phyloP scores from a whole-genome alignment of 2,329 filamentous ascomycete species.

The Aspergillus sp. region DNA sequence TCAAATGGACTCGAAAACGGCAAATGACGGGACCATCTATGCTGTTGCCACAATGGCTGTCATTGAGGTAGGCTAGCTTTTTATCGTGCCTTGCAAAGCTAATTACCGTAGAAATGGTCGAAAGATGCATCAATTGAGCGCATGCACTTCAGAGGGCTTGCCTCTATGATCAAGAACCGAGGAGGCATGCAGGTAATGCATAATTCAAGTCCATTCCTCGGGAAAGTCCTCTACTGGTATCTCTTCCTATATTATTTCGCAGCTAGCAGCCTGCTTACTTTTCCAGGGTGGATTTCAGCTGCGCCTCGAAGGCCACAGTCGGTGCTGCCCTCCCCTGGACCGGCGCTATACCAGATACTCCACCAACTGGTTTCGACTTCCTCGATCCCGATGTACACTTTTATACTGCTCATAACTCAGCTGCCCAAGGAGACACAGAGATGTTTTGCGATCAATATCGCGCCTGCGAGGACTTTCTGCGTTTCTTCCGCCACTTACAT shows the following conservation, averaged over 20 bases:
- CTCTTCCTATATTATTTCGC: background rate
- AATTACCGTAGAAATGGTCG: conserved; percentile 33
- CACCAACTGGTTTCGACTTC: conserved; percentile 25
- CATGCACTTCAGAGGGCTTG: conserved; percentile 30
- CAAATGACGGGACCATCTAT: conserved; percentile 32
- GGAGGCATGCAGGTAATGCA: conserved; percentile 33
- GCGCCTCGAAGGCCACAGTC: conserved; percentile 31
- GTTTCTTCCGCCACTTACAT: conserved; percentile 30
- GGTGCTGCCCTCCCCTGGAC: conserved; percentile 32
- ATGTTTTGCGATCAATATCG: conserved; percentile 22
- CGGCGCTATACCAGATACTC: conserved; percentile 23
- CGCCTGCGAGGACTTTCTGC: conserved; percentile 32
- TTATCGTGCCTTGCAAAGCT: conserved; percentile 8
- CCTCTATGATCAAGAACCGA: conserved; percentile 28
- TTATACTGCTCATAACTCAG: conserved; percentile 13
- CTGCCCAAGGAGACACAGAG: conserved; percentile 17
- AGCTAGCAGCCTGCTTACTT: background rate
- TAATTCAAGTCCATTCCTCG: conserved; percentile 27
- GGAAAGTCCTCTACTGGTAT: conserved; percentile 36
- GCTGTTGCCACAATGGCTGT: conserved; percentile 35
- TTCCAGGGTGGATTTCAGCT: conserved; percentile 32
- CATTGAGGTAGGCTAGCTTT: conserved; percentile 28
- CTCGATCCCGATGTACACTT: conserved; percentile 23
- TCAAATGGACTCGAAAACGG: conserved; percentile 22
- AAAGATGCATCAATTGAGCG: conserved; percentile 31